phyloP scores from a whole-genome alignment of 495 filamentous ascomycete genomes.

The Clavariopsis aquatica region DNA sequence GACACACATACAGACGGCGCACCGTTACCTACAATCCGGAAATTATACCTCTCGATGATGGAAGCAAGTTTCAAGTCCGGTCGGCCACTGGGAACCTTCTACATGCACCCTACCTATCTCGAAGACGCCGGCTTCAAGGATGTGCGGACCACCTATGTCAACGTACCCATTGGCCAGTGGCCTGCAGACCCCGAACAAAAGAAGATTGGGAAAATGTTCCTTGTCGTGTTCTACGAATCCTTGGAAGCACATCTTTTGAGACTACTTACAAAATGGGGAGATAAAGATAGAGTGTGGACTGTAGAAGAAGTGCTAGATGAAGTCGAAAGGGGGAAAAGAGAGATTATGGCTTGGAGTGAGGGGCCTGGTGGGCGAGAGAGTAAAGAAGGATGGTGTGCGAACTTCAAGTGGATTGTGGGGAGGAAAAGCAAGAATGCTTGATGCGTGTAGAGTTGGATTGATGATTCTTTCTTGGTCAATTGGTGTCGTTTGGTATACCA shows the following conservation, averaged over 20 bases:
- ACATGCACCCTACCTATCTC: slow-evolving; percentile 57
- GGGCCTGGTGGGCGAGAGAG: not conserved
- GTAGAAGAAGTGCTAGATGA: slow-evolving; percentile 20
- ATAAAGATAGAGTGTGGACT: slow-evolving; percentile 24
- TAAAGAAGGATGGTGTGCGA: slow-evolving; percentile 33
- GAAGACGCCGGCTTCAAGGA: slow-evolving; percentile 63
- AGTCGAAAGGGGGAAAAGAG: slow-evolving; percentile 26
- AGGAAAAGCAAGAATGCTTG: slow-evolving; percentile 30
- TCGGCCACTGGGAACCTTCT: slow-evolving; percentile 53
- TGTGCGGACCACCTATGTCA: slow-evolving; percentile 54
- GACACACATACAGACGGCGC: not conserved
- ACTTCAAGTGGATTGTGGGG: slow-evolving; percentile 35
- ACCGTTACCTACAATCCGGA: slow-evolving; percentile 11
- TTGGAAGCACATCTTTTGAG: slow-evolving; percentile 65
- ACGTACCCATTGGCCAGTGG: slow-evolving; percentile 63
- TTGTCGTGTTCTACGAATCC: slow-evolving; percentile 64
- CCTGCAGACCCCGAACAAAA: slow-evolving; percentile 51
- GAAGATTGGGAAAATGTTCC: slow-evolving; percentile 63
- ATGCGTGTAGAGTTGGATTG: too few species aligned
- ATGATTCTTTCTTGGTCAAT: too few species aligned
- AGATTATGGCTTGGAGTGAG: slow-evolving; percentile 22
- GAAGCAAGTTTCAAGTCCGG: slow-evolving; percentile 50
- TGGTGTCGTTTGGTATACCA: too few species aligned
- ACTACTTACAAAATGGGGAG: slow-evolving; percentile 53
- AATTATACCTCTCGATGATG: slow-evolving; percentile 23